Evolutionary conservation across 1,284 basidiomycete species (phyloP), one percentile per base, ranked within the genome.

Genomic region (Rhodotorula sp.): DNA sequence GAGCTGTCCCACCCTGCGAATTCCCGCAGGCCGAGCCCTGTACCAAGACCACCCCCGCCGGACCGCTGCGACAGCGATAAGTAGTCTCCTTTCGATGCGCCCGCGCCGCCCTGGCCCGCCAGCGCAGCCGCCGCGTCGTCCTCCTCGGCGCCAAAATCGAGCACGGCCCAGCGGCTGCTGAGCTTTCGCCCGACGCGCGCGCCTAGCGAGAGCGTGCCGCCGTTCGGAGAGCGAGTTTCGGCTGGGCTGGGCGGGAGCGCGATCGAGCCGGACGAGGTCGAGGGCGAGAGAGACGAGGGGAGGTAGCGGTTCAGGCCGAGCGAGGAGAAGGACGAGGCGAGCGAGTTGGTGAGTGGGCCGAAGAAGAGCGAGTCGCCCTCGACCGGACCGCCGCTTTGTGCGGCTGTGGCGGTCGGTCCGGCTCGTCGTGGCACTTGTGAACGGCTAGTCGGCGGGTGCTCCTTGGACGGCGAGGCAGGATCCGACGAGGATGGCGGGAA

Each of bases 401-500:
- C 19, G 55, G 1, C 46, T 45, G 27, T 16, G 14, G 19, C 49
- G 56, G 42, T 1, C 23, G 10, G 17, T 45, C 21, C 21, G 21
- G 21, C 46, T 16, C 25, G 8, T 12, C 23, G 10, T 13, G 5
- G 21, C 14, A 5, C 53, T 23, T 5, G 59, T 7, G 52, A 41
- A 14, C 2, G 67, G 49, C 34, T 34, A 5, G 17, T 21, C 8
- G 23, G 23, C 27, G 59, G 56, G 54, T 19, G 44, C 3, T 23
- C 14, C 25, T 67, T 54, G 25, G 56, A 2, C 21, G 57, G 44
- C n/a, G 52, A 60, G 10, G 41, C 49, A 23, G 34, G 56, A 3
- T 42, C 34, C 2, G 34, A 25, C 8, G 53, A 46, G 17, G 55
- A 12, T 67, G 87, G 86, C 27, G 88, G 88, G 71, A 88, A 88